phyloP scores from a whole-genome alignment of 2,329 filamentous ascomycete species.

The Leptographium flavum region DNA sequence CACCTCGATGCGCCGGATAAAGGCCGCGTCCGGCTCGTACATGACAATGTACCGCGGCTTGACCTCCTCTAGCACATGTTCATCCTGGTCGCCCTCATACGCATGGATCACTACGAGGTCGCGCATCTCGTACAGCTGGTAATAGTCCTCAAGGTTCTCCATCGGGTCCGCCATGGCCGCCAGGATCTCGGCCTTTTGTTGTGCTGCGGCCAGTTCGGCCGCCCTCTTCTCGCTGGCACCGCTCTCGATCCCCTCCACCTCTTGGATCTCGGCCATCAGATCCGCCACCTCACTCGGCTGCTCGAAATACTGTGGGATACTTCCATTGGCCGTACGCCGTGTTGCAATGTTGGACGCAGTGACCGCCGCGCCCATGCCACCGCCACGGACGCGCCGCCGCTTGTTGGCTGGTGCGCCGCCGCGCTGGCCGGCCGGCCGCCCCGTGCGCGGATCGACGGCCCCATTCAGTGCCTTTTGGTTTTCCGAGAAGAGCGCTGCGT shows the following conservation, averaged over 20 bases:
- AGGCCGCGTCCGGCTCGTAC: conserved; percentile 93
- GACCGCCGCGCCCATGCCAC: conserved; percentile 33
- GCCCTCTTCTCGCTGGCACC: conserved; percentile 41
- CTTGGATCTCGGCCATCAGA: conserved; percentile 68
- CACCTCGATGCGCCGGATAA: conserved; percentile 87
- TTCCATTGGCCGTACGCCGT: conserved; percentile 45
- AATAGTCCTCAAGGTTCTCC: conserved; percentile 85
- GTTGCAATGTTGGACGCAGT: conserved; percentile 6
- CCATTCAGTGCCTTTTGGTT: conserved; percentile 65
- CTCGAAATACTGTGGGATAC: conserved; percentile 66
- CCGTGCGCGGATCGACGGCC: conserved; percentile 40
- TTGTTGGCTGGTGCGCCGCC: conserved; percentile 70
- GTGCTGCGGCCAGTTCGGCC: conserved; percentile 8
- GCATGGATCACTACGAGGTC: conserved; percentile 81
- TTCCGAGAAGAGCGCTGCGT: conserved; percentile 60
- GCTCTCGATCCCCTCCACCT: conserved; percentile 42
- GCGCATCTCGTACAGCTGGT: conserved; percentile 80
- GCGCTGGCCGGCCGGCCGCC: conserved; percentile 26
- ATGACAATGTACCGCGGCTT: conserved; percentile 93
- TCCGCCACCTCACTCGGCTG: conserved; percentile 68
- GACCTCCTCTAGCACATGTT: conserved; percentile 88
- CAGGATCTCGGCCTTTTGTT: conserved; percentile 61
- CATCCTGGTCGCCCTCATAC: conserved; percentile 91
- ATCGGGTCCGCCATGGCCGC: conserved; percentile 51
- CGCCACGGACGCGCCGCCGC: conserved; percentile 61